Conservation (phyloP, 805 yeast species). For the Candida michaelii region DNA sequence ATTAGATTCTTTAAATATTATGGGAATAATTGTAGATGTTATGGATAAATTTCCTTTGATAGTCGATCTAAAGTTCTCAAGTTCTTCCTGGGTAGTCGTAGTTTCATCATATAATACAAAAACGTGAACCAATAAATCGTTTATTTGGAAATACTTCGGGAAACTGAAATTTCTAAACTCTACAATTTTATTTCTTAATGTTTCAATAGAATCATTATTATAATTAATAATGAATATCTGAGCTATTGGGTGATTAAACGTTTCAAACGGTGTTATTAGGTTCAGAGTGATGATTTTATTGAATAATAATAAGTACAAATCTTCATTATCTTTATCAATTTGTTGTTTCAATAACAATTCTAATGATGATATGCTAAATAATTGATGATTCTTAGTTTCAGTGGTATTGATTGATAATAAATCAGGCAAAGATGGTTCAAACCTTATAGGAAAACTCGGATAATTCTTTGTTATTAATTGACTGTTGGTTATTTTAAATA, state of each 20-base stretch:
- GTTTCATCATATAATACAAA: constrained; percentile 31
- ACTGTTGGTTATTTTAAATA: constrained; percentile 50
- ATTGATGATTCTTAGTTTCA: constrained; percentile 22
- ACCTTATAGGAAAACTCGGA: constrained; percentile 58
- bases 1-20: constrained; percentile 5
- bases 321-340: constrained; percentile 17
- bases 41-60: constrained; percentile 28
- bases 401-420: constrained; percentile 28
- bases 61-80: constrained; percentile 28
- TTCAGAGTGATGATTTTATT: constrained; percentile 59
- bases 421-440: constrained; percentile 45
- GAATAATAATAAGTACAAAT: constrained; percentile 56
- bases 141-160: constrained; percentile 66
- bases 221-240: constrained; percentile 66
- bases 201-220: constrained; percentile 48
- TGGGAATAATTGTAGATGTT: constrained; percentile 19
- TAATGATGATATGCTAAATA: constrained; percentile 40
- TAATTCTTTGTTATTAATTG: constrained; percentile 49
- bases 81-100: constrained; percentile 32
- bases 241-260: constrained; percentile 82
- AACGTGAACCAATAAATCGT: constrained; percentile 53
- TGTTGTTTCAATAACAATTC: constrained; percentile 26
- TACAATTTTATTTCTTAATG: constrained; percentile 58
- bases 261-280: constrained; percentile 72
- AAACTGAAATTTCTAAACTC: constrained; percentile 48